phyloP scores from a whole-genome alignment of 202 grass and related monocot species.

The Elaeis oleifera region DNA sequence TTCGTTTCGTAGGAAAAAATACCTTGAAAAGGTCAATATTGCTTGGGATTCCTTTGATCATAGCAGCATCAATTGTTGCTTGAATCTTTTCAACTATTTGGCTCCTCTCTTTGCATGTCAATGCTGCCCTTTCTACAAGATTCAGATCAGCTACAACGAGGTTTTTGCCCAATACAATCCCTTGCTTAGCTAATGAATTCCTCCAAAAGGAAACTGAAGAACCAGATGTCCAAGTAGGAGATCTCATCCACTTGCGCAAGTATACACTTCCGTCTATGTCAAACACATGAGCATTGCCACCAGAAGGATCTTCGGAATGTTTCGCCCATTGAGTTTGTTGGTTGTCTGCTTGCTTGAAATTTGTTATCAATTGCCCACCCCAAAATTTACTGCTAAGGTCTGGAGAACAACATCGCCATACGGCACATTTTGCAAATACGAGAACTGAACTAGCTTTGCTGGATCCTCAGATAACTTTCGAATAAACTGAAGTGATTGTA shows the following conservation, averaged over 20 bases:
- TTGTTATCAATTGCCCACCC: constrained; percentile 60
- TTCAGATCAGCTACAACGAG: constrained; percentile 82
- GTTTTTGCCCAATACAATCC: constrained; percentile 75
- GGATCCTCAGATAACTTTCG: constrained; percentile 74
- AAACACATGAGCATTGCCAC: constrained; percentile 40
- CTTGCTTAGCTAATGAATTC: constrained; percentile 55
- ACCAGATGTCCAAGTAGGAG: constrained; percentile 63
- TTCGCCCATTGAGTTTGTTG: constrained; percentile 34
- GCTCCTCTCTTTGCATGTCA: constrained; percentile 71
- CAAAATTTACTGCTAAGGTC: constrained; percentile 81
- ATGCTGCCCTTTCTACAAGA: constrained; percentile 68
- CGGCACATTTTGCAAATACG: constrained; percentile 57
- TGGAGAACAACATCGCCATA: constrained; percentile 88
- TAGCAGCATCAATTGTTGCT: constrained; percentile 89
- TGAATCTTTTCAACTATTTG: constrained; percentile 70
- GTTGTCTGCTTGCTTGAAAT: constrained; percentile 37
- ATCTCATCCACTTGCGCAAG: constrained; percentile 87
- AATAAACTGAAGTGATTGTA: constrained; percentile 89
- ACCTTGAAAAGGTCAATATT: constrained; percentile 99
- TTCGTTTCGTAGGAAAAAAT: constrained; percentile 1
- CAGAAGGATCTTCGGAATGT: constrained; percentile 52
- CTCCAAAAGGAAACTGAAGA: constrained; percentile 75
- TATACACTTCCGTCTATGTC: constrained; percentile 90
- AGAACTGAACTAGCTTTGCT: constrained; percentile 76
- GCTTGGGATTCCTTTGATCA: constrained; percentile 96